Base-by-base conservation (phyloP, 2,329 filamentous ascomycete species). In the Pyrenophora seminiperda region DNA sequence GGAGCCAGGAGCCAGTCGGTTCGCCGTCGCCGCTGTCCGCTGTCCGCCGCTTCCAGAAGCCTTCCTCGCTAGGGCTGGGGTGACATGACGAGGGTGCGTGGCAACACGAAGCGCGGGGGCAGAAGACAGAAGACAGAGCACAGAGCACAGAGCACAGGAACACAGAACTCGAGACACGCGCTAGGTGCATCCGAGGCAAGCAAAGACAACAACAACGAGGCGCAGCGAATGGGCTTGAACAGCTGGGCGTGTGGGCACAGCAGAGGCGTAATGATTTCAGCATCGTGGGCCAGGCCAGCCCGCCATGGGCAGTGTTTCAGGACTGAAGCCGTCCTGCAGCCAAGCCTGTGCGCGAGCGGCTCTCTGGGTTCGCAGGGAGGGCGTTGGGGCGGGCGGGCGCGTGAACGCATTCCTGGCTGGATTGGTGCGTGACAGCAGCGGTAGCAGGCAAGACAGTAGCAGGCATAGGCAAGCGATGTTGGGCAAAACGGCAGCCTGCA, bases 71-170 rank as follows among this genome's bases (percentile, higher is more conserved):
- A 49, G 49, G 46, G 43, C 18, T 50, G 48, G 39, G 41, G 53
- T 46, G 42, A 50, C 41, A 61, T 56, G 58, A 61, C 58, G 56
- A 41, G n/a, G 45, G 14, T 40, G 47, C 17, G 58, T 55, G 54
- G 57, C 58, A 34, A 51, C 34, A 40, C 11, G 7, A 31, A 20
- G 37, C 36, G 43, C 42, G 41, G 45, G 5, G 5, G 11, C 3
- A 27, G 34, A 27, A 34, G 32, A 17, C 17, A 19, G 29, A 10
- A 17, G 5, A 30, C 32, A 40, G 7, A 24, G 50, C 17, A 6
- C 36, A 9, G 10, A 24, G 36, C 19, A 7, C 10, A 37, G 34
- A 13, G 11, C 34, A 37, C 11, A 13, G 18, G 18, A 37, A 19
- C 3, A 3, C 34, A 27, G 29, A 30, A 24, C 10, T 5, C 22